Conservation (phyloP, 1,284 basidiomycete genomes). For the Athelia psychrophila region DNA sequence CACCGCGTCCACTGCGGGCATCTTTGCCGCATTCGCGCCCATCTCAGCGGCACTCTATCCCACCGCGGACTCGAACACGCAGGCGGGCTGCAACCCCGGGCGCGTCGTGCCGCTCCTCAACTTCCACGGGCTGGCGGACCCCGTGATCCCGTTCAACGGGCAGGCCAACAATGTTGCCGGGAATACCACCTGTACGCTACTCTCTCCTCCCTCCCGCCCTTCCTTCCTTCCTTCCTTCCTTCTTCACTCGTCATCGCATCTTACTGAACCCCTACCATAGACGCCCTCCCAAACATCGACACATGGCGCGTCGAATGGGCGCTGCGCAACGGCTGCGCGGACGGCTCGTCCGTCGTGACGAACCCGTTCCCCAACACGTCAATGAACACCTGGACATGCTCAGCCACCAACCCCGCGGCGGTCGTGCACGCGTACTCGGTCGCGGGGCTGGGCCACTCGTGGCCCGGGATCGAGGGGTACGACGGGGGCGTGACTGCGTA, state of each 20-base stretch:
- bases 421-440: neutral
- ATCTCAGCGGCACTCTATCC: slow-evolving; percentile 12
- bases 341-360: no score
- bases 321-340: neutral
- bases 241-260: neutral
- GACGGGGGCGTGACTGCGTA: neutral
- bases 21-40: slow-evolving; percentile 17
- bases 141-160: neutral
- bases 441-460: neutral
- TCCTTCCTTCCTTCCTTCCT: neutral
- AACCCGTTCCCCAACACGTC: no score
- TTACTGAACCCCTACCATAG: neutral
- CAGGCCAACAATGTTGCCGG: neutral
- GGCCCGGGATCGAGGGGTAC: neutral
- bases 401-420: neutral
- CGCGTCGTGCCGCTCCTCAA: neutral
- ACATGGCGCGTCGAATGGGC: neutral
- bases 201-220: neutral
- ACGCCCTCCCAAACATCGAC: neutral
- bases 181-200: neutral
- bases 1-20: slow-evolving; percentile 13
- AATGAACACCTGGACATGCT: neutral
- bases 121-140: slow-evolving; percentile 3
- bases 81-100: neutral
- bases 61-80: neutral